Base-by-base conservation (phyloP, 345 rosid genomes). In the Citrus mangshanensis region DNA sequence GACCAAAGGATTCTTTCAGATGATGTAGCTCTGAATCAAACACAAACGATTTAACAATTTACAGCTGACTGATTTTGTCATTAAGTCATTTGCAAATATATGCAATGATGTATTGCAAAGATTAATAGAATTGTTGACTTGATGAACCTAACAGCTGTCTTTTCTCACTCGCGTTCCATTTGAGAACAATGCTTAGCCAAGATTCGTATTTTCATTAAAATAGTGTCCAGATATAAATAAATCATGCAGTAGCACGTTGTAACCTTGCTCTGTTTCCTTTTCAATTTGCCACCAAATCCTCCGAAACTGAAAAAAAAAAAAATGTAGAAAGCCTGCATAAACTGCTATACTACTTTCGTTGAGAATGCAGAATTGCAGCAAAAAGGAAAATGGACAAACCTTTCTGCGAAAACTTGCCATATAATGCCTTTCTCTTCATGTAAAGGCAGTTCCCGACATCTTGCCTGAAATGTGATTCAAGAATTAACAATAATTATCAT, bases 1-100 rank as follows among this genome's bases (percentile, higher is more conserved):
- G 70, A 18, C 86, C 85, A 66, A 79, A 77, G 63, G 37, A 34
- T 8, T 68, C 60, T 67, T 74, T 80, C 34, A 87, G 70, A 55
- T n/a, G 73, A 77, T 14, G 2, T 18, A 35, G 67, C 4, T 81
- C 81, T 56, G 59, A 24, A 64, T 56, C 79, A 66, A 28, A 38
- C 54, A 71, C 30, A 30, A 73, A 46, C 37, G n/a, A 6, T 34
- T 35, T 35, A 35, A 35, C 37, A 35, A 35, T 35, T 18, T 28
- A 54, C 5, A 30, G 27, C 27, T 30, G 25, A 1, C 4, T 30
- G 21, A 54, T 18, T 30, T 72, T 34, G n/a, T 30, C 42, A 72
- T n/a, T 21, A 72, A 55, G 64, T 9, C 74, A 70, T 51, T 4
- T 28, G 22, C n/a, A 10, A 49, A 49, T 34, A 18, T 7, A 38